Evolutionary conservation across 345 rosid genomes (phyloP), one percentile per base, ranked within the genome.

Genomic region (Corchorus olitorius): DNA sequence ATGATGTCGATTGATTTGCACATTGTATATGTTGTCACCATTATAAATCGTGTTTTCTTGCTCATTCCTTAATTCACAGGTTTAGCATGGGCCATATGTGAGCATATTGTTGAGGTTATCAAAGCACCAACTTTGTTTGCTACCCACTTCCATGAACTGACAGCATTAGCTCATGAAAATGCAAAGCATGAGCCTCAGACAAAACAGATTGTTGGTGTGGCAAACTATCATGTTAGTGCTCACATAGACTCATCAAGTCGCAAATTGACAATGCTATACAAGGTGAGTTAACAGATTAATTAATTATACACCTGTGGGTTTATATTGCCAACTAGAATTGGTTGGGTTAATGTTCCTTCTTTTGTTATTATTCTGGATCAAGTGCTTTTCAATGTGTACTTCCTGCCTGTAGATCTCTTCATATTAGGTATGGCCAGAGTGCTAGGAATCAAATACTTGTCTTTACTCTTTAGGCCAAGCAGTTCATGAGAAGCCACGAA

Each of bases 41-140:
- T 2, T 0, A 35, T 48, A n/a, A 10, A 61, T 48, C 10, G 19
- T 39, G 14, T 62, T 62, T 46, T 61, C 0, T 48, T 41, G 43
- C 53, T 27, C 76, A 64, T 74, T 19, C 34, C 45, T 9, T 78
- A 69, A 68, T 78, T 48, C 27, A 71, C 88, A 95, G 99, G 98
- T 84, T 85, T 93, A 75, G 99, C 99, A 5, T 93, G 99, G 99
- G 99, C 97, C 75, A 96, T 96, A 80, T 96, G 99, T n/a, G 99
- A 93, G 87, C 93, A 96, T 87, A 88, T 96, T 75, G 89, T 92
- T 76, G 89, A 91, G 85, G 97, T 81, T 85, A 90, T 91, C 77
- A 91, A 90, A 83, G 97, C 99, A 37, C 98, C 99, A 16, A 89
- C 97, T 12, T 76, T 96, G 76, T 96, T 96, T 73, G 99, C 99